Evolutionary conservation across 2,329 filamentous ascomycete genomes (phyloP), one percentile per base, ranked within the genome.

Genomic region (Neobulgaria alba): DNA sequence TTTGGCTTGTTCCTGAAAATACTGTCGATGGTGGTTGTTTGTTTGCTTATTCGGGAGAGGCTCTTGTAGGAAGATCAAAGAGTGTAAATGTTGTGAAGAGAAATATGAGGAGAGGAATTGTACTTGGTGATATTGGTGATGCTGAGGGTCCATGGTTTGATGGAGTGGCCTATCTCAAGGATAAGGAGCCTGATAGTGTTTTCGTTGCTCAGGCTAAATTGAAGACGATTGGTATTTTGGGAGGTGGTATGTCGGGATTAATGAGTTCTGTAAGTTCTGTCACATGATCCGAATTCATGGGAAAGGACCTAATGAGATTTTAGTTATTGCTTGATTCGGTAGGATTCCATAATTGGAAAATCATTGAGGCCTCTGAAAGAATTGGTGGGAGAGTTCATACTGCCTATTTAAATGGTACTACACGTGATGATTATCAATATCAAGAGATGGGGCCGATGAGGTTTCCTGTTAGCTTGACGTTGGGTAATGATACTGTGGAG

Each of bases 171-270:
- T 68, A 76, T 41, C 66, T 82, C 31, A 58, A 73, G 46, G 63
- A 67, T 18, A 77, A 74, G 51, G 63, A 75, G 47, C 67, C 73
- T 12, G 65, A 66, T 34, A 60, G 66, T 5, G 65, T 73, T 0
- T 73, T 76, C 46, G 73, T 72, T 4, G 58, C 64, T 3, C 59
- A 66, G 5, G 69, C 70, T 21, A 82, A 81, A 62, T 63, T 59
- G 46, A 78, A 77, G 57, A 61, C 63, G 33, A 68, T 83, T 46
- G 79, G 69, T 38, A 82, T 84, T 34, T 63, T 82, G 3, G 79
- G 79, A 12, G 79, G 71, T 10, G 79, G 79, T 5, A 81, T 82
- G 70, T 65, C 74, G 2, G 79, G 79, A 0, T 58, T 84, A 34
- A 76, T 82, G 69, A 80, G 46, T 38, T 34, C 47, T 38, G 46